Conservation (phyloP, 257 asterid genomes). For the Ophiorrhiza pumila region DNA sequence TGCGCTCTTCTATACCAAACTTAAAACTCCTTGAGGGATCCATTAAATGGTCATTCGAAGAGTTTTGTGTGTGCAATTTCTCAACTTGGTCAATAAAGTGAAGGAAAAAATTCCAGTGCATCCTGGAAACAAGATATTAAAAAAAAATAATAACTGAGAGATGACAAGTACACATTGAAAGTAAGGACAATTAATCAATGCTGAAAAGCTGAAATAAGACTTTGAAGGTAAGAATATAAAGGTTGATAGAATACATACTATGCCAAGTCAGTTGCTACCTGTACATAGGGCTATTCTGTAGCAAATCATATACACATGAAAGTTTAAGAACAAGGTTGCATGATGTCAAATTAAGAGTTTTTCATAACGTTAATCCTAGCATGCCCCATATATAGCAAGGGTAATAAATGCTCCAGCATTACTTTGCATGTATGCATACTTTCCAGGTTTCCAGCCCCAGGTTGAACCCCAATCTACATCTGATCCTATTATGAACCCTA, state of each 20-base stretch:
- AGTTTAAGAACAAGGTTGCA: not conserved
- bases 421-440: not conserved
- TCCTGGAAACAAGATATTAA: conserved; percentile 52
- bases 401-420: not conserved
- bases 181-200: not conserved
- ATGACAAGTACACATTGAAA: not conserved
- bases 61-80: conserved; percentile 59
- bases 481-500: not conserved
- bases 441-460: not conserved
- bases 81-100: conserved; percentile 95
- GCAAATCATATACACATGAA: not conserved
- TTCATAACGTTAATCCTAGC: conserved; percentile 2
- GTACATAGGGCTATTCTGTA: not conserved
- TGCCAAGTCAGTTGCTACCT: not conserved
- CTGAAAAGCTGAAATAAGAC: not conserved
- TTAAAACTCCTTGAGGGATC: conserved; percentile 94
- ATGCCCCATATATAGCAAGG: not conserved
- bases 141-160: not conserved
- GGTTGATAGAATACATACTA: not conserved
- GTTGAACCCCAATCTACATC: not conserved
- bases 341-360: not conserved
- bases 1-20: conserved; percentile 93
- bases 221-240: not conserved
- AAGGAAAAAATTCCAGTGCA: conserved; percentile 92
- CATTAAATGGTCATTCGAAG: conserved; percentile 36